phyloP scores from a whole-genome alignment of 371 early-diverging fungal species.

The Coemansia sp. region DNA sequence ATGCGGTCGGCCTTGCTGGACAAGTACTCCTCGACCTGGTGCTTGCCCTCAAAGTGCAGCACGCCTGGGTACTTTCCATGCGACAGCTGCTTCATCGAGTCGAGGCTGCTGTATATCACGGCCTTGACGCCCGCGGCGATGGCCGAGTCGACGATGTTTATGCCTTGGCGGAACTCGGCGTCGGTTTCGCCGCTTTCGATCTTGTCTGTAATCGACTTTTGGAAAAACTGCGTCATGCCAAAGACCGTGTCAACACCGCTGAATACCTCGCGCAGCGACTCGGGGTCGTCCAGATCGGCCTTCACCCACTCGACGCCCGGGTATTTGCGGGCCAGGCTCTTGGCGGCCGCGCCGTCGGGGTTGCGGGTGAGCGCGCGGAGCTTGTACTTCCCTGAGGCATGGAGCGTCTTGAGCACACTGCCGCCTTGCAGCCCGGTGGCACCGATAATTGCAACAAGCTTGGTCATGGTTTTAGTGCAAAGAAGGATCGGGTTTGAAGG shows the following conservation, averaged over 20 bases:
- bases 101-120: constrained; percentile 23
- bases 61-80: constrained; percentile 27
- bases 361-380: constrained; percentile 29
- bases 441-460: constrained; percentile 25
- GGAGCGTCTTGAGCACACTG: constrained; percentile 31
- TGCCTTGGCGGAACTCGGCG: constrained; percentile 34
- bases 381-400: constrained; percentile 18
- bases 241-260: constrained; percentile 28
- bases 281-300: constrained; percentile 13
- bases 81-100: constrained; percentile 18
- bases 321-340: constrained; percentile 13
- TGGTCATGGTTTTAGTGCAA: constrained; percentile 6
- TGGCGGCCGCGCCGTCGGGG: constrained; percentile 1
- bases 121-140: constrained; percentile 19
- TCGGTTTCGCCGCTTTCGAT: constrained; percentile 2
- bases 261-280: constrained; percentile 15
- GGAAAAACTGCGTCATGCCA: constrained; percentile 18
- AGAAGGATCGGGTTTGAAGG: neutral
- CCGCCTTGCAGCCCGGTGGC: constrained; percentile 40
- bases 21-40: constrained; percentile 31
- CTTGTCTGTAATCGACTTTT: neutral
- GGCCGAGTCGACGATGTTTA: constrained; percentile 35
- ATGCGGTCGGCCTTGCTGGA: constrained; percentile 16
- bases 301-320: constrained; percentile 21
- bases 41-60: constrained; percentile 29